phyloP scores from a whole-genome alignment of 768 basidiomycete species.

The Rhodotorula diobovata region DNA sequence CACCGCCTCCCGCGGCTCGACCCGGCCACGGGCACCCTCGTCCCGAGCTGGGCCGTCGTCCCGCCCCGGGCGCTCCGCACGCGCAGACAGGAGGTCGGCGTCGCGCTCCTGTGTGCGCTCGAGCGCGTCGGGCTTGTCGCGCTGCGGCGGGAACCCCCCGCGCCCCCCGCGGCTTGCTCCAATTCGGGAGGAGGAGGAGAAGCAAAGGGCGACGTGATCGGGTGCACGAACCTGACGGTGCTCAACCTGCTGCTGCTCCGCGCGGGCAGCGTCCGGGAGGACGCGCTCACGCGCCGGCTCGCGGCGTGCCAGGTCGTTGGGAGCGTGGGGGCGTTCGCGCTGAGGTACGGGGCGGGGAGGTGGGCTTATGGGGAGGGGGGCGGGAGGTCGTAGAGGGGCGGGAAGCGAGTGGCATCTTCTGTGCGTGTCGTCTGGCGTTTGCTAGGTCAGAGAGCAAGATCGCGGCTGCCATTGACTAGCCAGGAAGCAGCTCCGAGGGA shows the following conservation, averaged over 20 bases:
- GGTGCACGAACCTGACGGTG: conserved; percentile 84
- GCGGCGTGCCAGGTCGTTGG: conserved; percentile 74
- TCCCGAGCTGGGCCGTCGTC: conserved; percentile 51
- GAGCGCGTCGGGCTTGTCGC: conserved; percentile 63
- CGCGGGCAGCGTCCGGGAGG: conserved; percentile 80
- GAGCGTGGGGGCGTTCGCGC: conserved; percentile 72
- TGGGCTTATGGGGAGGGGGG: conserved; percentile 69
- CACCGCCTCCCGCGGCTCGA: conserved; percentile 91
- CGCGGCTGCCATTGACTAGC: no score
- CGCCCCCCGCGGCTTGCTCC: no score
- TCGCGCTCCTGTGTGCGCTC: conserved; percentile 58
- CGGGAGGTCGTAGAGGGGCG: conserved; percentile 56
- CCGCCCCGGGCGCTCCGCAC: background rate
- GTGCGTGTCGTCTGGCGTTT: no score
- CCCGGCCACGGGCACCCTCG: conserved; percentile 64
- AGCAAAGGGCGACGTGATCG: conserved; percentile 60
- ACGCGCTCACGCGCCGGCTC: conserved; percentile 65
- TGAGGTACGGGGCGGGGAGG: conserved; percentile 84
- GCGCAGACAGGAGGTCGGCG: background rate
- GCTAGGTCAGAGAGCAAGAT: no score
- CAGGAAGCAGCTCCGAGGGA: no score
- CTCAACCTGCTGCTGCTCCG: conserved; percentile 76
- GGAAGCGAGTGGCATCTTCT: no score
- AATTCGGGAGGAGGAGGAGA: no score
- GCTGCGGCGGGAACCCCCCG: conserved; percentile 56